Percentiles rank a stretch among this genome's conserved stretches.
Evolutionary conservation across 768 basidiomycete genomes (phyloP).

Genomic region (Nidula microcarpa): DNA sequence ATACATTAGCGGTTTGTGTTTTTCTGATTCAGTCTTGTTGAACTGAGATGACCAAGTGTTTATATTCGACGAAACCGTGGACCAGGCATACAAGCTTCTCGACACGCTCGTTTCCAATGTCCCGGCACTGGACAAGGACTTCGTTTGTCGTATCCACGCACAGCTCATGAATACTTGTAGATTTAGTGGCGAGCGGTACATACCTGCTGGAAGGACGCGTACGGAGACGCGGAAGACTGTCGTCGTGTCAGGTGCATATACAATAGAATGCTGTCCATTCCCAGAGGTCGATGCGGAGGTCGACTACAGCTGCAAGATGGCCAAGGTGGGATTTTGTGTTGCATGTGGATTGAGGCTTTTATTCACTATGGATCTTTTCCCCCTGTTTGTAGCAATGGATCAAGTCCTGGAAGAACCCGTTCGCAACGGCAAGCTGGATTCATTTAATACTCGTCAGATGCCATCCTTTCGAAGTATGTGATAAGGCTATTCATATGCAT

Average conservation of each 20-base stretch:
- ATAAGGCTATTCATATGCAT: not conserved
- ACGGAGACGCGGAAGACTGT: constrained; percentile 20
- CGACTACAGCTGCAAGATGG: constrained; percentile 22
- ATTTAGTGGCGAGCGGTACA: constrained; percentile 11
- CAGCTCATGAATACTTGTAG: constrained; percentile 22
- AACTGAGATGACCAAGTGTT: too few relatives aligned
- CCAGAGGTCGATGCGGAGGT: constrained; percentile 23
- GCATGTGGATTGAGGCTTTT: not conserved
- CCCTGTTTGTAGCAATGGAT: constrained; percentile 16
- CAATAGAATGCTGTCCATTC: constrained; percentile 23
- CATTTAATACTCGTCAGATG: constrained; percentile 21
- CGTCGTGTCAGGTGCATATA: constrained; percentile 14
- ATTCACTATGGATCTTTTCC: not conserved
- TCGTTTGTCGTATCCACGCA: constrained; percentile 20
- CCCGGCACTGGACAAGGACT: constrained; percentile 8
- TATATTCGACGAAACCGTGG: too few relatives aligned
- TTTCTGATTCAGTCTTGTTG: not conserved
- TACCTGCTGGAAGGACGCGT: constrained; percentile 19
- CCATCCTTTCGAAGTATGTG: constrained; percentile 25
- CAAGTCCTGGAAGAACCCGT: constrained; percentile 20
- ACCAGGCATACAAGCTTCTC: constrained; percentile 4
- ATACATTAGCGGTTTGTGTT: constrained; percentile 19
- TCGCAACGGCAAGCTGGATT: constrained; percentile 25
- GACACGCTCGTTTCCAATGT: constrained; percentile 5
- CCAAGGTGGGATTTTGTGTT: constrained; percentile 14